Percentiles rank a stretch among this genome's conserved stretches.
Evolutionary conservation across 228 moss, liverwort and hornwort species (phyloP).

Genomic region (Sphagnum magellanicum): DNA sequence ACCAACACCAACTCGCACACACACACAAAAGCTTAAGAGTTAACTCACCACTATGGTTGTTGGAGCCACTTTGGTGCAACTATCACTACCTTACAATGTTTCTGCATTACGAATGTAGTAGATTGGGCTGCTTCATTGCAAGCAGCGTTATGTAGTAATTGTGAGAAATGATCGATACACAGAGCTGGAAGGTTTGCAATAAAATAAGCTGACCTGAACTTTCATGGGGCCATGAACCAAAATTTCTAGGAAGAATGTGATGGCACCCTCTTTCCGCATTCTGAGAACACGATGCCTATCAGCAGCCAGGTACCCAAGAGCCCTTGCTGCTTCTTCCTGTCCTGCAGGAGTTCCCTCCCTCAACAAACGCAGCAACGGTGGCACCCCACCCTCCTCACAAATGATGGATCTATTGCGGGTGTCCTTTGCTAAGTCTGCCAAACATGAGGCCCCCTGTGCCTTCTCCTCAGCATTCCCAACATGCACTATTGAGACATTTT

Average conservation of each 20-base stretch:
- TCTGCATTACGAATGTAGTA: too few species aligned
- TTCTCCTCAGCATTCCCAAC: conserved; percentile 18
- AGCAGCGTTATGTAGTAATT: too few species aligned
- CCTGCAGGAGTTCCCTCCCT: conserved; percentile 22
- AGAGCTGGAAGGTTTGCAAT: too few species aligned
- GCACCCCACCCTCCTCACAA: conserved; percentile 36
- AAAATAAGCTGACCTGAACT: conserved; percentile 31
- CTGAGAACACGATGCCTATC: conserved; percentile 16
- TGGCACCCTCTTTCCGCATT: conserved; percentile 27
- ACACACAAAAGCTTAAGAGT: too few species aligned
- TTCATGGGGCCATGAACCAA: conserved; percentile 34
- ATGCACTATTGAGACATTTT: conserved; percentile 24
- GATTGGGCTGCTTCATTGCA: too few species aligned
- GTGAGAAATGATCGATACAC: too few species aligned
- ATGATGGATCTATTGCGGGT: conserved; percentile 29
- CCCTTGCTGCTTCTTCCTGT: conserved; percentile 35
- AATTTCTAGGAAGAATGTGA: conserved; percentile 26
- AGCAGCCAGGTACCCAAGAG: conserved; percentile 24
- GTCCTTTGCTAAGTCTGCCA: conserved; percentile 28
- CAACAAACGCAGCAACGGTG: conserved; percentile 27
- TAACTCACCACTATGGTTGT: too few species aligned
- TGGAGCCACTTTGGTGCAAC: too few species aligned
- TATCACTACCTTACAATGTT: too few species aligned
- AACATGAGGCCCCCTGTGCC: conserved; percentile 12
- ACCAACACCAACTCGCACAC: too few species aligned